Evolutionary conservation across 179 eudicot genomes (phyloP).

Genomic region (Vitellaria paradoxa): DNA sequence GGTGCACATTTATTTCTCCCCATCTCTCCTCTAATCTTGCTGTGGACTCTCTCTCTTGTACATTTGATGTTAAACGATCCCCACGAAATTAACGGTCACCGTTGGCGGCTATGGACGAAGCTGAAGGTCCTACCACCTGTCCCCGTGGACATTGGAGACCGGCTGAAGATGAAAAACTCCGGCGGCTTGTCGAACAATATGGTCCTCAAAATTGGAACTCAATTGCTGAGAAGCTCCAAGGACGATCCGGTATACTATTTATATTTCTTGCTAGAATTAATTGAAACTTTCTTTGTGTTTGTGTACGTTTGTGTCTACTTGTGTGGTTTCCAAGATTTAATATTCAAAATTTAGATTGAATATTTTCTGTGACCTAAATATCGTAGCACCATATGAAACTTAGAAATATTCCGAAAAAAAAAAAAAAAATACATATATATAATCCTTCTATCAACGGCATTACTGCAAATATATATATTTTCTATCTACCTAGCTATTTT

Average conservation of each 20-base stretch:
- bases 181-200: conserved; percentile 39
- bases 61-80: conserved; percentile 1
- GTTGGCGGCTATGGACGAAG: conserved; percentile 31
- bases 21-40: conserved; percentile 18
- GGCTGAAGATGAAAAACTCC: conserved; percentile 46
- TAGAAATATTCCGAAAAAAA: no score
- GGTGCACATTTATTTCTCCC: conserved; percentile 8
- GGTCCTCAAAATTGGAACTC: conserved; percentile 63
- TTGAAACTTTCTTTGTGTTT: neutral
- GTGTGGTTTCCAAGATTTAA: neutral
- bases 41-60: conserved; percentile 10
- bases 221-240: conserved; percentile 50
- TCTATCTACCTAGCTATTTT: neutral
- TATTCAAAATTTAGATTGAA: neutral
- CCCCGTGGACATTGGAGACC: conserved; percentile 65
- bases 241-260: conserved; percentile 45
- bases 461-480: neutral
- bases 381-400: no score
- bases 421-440: no score
- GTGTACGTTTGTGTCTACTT: neutral
- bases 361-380: no score
- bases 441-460: no score
- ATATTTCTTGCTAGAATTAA: no score
- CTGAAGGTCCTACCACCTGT: conserved; percentile 35
- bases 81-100: neutral